Evolutionary conservation across 768 basidiomycete genomes (phyloP).

Genomic region (Holtermanniella nyarrowii): DNA sequence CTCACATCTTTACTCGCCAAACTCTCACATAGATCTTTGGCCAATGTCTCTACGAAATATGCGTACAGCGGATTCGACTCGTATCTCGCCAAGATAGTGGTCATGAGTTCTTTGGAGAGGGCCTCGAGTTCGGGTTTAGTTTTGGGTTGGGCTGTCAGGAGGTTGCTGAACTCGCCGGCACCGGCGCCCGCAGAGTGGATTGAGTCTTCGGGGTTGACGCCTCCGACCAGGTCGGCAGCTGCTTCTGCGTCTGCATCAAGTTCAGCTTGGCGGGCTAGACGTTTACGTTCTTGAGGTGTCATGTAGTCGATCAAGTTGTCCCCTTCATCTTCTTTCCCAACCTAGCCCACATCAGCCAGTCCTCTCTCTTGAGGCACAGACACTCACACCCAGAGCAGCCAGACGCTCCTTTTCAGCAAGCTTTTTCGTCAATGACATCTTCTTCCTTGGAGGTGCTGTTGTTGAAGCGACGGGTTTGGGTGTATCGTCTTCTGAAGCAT

Average conservation of each 20-base stretch:
- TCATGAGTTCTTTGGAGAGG: constrained; percentile 64
- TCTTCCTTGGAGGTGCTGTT: constrained; percentile 73
- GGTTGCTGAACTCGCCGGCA: constrained; percentile 8
- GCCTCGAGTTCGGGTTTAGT: constrained; percentile 78
- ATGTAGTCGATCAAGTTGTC: constrained; percentile 29
- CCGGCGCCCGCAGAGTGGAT: constrained; percentile 6
- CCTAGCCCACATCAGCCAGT: background rate
- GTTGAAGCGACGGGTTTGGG: constrained; percentile 45
- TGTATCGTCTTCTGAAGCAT: constrained; percentile 61
- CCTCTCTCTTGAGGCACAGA: background rate
- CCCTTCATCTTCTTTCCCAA: constrained; percentile 21
- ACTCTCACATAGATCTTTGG: constrained; percentile 60
- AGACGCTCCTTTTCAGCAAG: constrained; percentile 81
- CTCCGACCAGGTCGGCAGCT: constrained; percentile 70
- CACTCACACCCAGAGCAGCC: constrained; percentile 47
- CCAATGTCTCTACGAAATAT: constrained; percentile 72
- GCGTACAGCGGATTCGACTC: constrained; percentile 72
- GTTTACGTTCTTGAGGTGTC: constrained; percentile 50
- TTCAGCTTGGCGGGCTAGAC: constrained; percentile 67
- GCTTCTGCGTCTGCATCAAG: constrained; percentile 77
- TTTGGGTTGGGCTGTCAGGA: constrained; percentile 68
- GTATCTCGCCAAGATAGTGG: constrained; percentile 66
- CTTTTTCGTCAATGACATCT: constrained; percentile 81
- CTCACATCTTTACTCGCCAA: constrained; percentile 84
- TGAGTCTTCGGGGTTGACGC: constrained; percentile 46